Percentiles rank a stretch among this genome's conserved stretches.
Conservation (phyloP, 179 eudicot genomes). For the Amaranthus tricolor region DNA sequence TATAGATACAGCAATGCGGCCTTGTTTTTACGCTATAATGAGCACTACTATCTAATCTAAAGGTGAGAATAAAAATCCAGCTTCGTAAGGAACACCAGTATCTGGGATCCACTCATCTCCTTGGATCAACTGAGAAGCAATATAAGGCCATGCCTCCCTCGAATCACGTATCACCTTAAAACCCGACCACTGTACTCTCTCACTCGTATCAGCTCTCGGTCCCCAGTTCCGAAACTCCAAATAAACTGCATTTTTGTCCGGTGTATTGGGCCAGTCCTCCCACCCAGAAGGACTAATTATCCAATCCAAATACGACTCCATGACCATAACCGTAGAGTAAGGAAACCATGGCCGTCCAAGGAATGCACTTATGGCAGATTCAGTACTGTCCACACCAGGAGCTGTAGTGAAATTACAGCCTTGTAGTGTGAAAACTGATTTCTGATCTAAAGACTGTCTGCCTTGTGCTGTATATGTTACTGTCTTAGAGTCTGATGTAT, state of each 20-base stretch:
- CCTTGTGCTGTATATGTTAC: slow-evolving; percentile 32
- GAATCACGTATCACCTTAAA: slow-evolving; percentile 23
- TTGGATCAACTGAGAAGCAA: slow-evolving; percentile 28
- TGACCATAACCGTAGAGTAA: slow-evolving; percentile 34
- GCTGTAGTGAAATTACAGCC: slow-evolving; percentile 26
- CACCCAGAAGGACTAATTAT: slow-evolving; percentile 28
- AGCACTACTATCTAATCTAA: background rate
- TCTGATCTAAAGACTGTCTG: slow-evolving; percentile 6
- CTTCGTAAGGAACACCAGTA: slow-evolving; percentile 30
- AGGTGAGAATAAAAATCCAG: slow-evolving; percentile 18
- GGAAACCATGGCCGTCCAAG: slow-evolving; percentile 35
- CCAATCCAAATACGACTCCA: slow-evolving; percentile 32
- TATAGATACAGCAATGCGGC: too few relatives aligned
- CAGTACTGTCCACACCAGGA: slow-evolving; percentile 13
- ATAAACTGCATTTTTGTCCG: slow-evolving; percentile 7
- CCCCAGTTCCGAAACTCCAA: slow-evolving; percentile 33
- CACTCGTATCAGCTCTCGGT: slow-evolving; percentile 28
- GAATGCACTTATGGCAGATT: slow-evolving; percentile 15
- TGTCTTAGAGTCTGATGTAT: slow-evolving; percentile 12
- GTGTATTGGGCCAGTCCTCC: slow-evolving; percentile 24
- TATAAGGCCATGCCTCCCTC: slow-evolving; percentile 23
- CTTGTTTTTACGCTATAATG: too few relatives aligned
- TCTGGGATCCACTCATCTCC: slow-evolving; percentile 37
- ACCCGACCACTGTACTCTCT: slow-evolving; percentile 31
- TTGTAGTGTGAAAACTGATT: slow-evolving; percentile 29